phyloP scores from a whole-genome alignment of 257 asterid genomes.

The Solanum chaucha region DNA sequence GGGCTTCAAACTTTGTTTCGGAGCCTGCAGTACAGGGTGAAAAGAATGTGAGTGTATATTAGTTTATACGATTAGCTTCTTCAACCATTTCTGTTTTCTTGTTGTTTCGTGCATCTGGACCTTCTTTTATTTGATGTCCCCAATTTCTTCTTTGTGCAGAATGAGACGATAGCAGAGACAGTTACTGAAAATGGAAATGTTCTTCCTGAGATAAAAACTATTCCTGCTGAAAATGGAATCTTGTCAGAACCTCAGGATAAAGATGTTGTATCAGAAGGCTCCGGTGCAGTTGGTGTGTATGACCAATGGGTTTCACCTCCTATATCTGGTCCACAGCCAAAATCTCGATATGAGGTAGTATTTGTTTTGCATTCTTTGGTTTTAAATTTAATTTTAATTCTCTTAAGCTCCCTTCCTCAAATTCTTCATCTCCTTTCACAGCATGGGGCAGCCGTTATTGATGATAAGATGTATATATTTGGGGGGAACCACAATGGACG shows the following conservation, averaged over 20 bases:
- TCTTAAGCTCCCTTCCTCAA: not conserved
- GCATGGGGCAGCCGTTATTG: conserved; percentile 92
- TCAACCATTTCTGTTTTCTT: not conserved
- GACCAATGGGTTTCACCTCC: conserved; percentile 91
- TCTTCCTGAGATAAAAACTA: conserved; percentile 38
- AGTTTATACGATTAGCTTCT: not conserved
- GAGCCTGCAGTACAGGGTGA: conserved; percentile 70
- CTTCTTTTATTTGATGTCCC: not conserved
- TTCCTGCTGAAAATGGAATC: conserved; percentile 63
- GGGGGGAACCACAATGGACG: conserved; percentile 98
- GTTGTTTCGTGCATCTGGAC: not conserved
- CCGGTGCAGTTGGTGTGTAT: conserved; percentile 50
- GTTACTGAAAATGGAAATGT: conserved; percentile 48
- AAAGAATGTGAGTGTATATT: conserved; percentile 58
- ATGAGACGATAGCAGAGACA: conserved; percentile 36
- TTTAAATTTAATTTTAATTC: not conserved
- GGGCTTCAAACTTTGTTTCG: conserved; percentile 52
- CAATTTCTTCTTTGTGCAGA: conserved; percentile 32
- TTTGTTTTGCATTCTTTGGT: not conserved
- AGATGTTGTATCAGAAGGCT: conserved; percentile 67
- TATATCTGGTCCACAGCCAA: conserved; percentile 63
- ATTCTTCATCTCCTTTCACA: conserved; percentile 15
- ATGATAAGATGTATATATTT: conserved; percentile 84
- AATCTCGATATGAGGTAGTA: conserved; percentile 86
- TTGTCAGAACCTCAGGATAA: conserved; percentile 65